These are phyloP conservation scores for Inosperma sp. DNA, from an alignment of 768 basidiomycete species.

Conservation along the genomic window DNA sequence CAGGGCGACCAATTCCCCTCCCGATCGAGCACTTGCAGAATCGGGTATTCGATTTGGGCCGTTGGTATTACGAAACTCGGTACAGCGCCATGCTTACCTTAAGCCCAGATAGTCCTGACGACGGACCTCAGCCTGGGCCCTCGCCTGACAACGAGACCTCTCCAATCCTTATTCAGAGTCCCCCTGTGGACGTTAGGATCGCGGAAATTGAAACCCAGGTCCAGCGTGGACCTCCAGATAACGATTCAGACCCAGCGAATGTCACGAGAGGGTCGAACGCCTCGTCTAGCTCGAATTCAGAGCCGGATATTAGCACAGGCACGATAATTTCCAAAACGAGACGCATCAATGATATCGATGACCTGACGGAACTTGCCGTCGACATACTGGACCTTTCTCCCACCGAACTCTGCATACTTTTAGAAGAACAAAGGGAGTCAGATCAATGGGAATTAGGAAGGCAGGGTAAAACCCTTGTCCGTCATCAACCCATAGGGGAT, in stretches of 20 bases:
- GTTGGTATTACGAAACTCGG: constrained; percentile 6
- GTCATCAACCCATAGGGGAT: neutral
- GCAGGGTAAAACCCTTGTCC: neutral
- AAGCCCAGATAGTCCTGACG: too few species aligned
- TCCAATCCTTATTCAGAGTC: neutral
- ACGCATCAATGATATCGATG: too few species aligned
- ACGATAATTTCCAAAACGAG: too few species aligned
- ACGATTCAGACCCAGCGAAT: too few species aligned
- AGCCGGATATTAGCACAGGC: too few species aligned
- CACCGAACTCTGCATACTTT: neutral
- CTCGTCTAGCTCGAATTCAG: too few species aligned
- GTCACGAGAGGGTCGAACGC: too few species aligned
- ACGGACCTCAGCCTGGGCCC: neutral
- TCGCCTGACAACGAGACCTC: neutral
- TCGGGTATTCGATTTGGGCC: constrained; percentile 3
- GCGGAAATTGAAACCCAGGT: too few species aligned
- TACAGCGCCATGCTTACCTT: neutral
- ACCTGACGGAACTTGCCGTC: neutral
- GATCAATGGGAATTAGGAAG: neutral
- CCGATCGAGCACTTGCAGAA: neutral
- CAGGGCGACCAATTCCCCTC: neutral
- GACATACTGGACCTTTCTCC: neutral
- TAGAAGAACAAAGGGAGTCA: neutral
- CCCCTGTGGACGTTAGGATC: too few species aligned
- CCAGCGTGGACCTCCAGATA: too few species aligned